phyloP scores from a whole-genome alignment of 2,329 filamentous ascomycete species.

The Cladophialophora bantiana region DNA sequence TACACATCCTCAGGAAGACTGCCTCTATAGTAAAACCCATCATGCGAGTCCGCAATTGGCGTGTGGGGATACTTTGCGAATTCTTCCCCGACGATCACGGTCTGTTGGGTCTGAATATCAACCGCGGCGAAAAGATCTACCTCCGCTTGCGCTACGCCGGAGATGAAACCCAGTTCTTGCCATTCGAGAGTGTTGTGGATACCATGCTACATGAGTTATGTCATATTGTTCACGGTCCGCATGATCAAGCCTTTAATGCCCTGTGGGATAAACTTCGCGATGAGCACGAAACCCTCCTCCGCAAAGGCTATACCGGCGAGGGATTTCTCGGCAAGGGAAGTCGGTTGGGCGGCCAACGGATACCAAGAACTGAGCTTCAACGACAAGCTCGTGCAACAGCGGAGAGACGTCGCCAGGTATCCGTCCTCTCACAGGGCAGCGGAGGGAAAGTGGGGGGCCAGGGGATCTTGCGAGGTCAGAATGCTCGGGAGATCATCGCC shows the following conservation, averaged over 20 bases:
- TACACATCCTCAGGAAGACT: constrained; percentile 74
- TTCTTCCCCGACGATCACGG: constrained; percentile 80
- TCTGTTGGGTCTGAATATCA: constrained; percentile 81
- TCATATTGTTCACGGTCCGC: constrained; percentile 85
- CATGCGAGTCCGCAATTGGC: constrained; percentile 87
- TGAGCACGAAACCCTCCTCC: constrained; percentile 76
- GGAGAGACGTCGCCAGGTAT: constrained; percentile 66
- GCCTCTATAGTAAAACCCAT: constrained; percentile 92
- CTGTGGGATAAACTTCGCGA: constrained; percentile 90
- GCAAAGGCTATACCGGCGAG: constrained; percentile 89
- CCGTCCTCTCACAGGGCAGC: constrained; percentile 60
- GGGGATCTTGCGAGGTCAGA: constrained; percentile 62
- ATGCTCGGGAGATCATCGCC: constrained; percentile 75
- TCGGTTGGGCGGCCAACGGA: constrained; percentile 70
- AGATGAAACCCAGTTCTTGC: constrained; percentile 78
- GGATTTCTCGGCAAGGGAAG: constrained; percentile 81
- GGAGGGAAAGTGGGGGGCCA: constrained; percentile 76
- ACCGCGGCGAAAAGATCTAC: constrained; percentile 78
- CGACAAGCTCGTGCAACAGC: constrained; percentile 76
- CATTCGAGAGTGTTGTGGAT: constrained; percentile 80
- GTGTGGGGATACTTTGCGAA: constrained; percentile 78
- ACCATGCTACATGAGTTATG: constrained; percentile 93
- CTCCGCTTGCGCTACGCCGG: constrained; percentile 78
- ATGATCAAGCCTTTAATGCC: constrained; percentile 81
- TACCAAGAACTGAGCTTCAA: constrained; percentile 76